Base-by-base conservation (phyloP, 306 rosid species). In the Carpinus viminea region DNA sequence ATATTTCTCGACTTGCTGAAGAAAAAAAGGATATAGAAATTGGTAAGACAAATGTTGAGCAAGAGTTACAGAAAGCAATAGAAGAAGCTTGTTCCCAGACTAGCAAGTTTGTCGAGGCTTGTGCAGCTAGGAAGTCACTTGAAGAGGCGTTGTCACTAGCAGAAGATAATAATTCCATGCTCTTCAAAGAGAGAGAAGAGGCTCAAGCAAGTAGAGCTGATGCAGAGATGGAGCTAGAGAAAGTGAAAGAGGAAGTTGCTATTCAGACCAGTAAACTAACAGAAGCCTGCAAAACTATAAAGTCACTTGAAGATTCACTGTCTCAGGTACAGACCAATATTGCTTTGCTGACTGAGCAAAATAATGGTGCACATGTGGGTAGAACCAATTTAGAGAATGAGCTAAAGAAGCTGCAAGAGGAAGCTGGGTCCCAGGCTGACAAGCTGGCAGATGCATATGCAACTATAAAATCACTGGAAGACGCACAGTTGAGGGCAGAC, bases 71-170 rank as follows among this genome's bases (percentile, higher is more conserved):
- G 78, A 90, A 82, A 83, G 86, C 87, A 71, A 66, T 83, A 48
- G 89, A 87, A 85, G 87, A 91, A 77, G 73, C 82, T 79, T 71
- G 65, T 76, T 73, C 84, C 54, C 86, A 74, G 52, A 74, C 80
- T 60, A 75, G 73, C 73, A 77, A 81, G 69, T 79, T 73, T 77
- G 84, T 74, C 5, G 97, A 92, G 76, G 87, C 79, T 70, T 82
- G 56, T 50, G 85, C 70, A 64, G 76, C 86, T 31, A 87, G 73
- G 55, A 83, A 81, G 81, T 83, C 89, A 31, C 92, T 90, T 72
- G 89, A 91, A 85, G 96, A 90, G 73, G 86, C 93, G 13, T 87
- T 95, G 50, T 90, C 87, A 54, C 85, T 74, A 62, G 97, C 91
- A 61, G 93, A 90, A 84, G 85, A 90, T 64, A 88, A 86, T 69